Percentiles rank a stretch among this genome's conserved stretches.
These are phyloP conservation scores for Geranium incanum DNA, from an alignment of 441 rosid genomes.

Conservation along the genomic window DNA sequence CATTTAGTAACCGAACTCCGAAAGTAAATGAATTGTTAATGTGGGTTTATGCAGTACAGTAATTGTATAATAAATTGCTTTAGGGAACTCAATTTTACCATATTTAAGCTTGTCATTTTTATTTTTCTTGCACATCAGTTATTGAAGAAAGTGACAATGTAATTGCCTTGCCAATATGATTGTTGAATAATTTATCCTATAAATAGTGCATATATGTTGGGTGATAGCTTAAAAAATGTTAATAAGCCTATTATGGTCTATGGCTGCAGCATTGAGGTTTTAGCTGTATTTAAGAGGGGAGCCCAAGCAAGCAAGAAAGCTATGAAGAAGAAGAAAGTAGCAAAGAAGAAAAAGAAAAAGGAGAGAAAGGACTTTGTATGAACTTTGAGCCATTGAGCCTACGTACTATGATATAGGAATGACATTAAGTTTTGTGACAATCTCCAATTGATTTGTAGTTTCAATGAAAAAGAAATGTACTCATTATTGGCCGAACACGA, in stretches of 20 bases:
- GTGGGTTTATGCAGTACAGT: background rate
- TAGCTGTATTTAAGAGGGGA: slow-evolving; percentile 70
- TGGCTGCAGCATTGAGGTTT: slow-evolving; percentile 74
- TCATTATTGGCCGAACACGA: slow-evolving; percentile 17
- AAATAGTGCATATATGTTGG: background rate
- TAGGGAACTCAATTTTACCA: background rate
- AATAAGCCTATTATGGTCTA: slow-evolving; percentile 10
- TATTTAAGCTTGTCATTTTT: background rate
- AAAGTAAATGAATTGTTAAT: background rate
- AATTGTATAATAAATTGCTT: background rate
- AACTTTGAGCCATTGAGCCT: background rate
- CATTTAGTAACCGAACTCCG: background rate
- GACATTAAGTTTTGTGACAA: slow-evolving; percentile 17
- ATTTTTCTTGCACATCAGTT: background rate
- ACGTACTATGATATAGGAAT: background rate
- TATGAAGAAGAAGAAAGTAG: slow-evolving; percentile 62
- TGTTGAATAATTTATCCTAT: background rate
- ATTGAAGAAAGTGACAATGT: background rate
- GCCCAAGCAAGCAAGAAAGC: slow-evolving; percentile 19
- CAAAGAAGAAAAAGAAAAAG: slow-evolving; percentile 41
- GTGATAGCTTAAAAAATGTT: background rate
- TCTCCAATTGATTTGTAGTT: background rate
- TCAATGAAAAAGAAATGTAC: slow-evolving; percentile 11
- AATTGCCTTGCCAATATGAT: no score
- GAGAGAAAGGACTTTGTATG: slow-evolving; percentile 10